Conservation (phyloP, 768 basidiomycete species). For the Tricholoma saponaceum region DNA sequence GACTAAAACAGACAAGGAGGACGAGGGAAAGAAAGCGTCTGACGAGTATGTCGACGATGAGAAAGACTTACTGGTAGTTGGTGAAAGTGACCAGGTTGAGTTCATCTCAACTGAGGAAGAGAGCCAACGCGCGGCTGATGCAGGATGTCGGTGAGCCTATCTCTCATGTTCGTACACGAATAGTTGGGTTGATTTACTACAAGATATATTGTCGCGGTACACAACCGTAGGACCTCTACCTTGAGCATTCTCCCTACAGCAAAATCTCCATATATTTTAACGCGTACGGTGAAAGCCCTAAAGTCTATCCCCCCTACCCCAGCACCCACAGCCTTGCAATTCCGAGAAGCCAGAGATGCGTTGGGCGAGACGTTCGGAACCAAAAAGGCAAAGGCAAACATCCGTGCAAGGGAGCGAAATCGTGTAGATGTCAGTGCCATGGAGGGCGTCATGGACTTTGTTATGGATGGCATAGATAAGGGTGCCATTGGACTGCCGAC, state of each 20-base stretch:
- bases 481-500: slow-evolving; percentile 68
- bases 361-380: slow-evolving; percentile 94
- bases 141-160: slow-evolving; percentile 63
- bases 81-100: slow-evolving; percentile 82
- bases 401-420: slow-evolving; percentile 84
- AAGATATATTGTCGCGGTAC: slow-evolving; percentile 83
- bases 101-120: slow-evolving; percentile 67
- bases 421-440: slow-evolving; percentile 86
- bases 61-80: slow-evolving; percentile 56
- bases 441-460: slow-evolving; percentile 74
- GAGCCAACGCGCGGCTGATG: slow-evolving; percentile 40
- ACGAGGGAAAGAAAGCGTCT: slow-evolving; percentile 14
- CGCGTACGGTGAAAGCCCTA: slow-evolving; percentile 79
- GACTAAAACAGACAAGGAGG: slow-evolving; percentile 24
- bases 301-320: slow-evolving; percentile 56
- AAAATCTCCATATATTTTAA: slow-evolving; percentile 61
- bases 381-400: slow-evolving; percentile 86
- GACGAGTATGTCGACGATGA: slow-evolving; percentile 21
- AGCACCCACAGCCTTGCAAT: slow-evolving; percentile 48
- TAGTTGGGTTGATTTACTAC: neutral
- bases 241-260: slow-evolving; percentile 66
- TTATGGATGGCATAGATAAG: slow-evolving; percentile 80
- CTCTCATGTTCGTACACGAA: neutral
- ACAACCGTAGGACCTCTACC: slow-evolving; percentile 71
- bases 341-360: slow-evolving; percentile 62